Base-by-base conservation (phyloP, 805 yeast genomes). In the Candida quercuum region DNA sequence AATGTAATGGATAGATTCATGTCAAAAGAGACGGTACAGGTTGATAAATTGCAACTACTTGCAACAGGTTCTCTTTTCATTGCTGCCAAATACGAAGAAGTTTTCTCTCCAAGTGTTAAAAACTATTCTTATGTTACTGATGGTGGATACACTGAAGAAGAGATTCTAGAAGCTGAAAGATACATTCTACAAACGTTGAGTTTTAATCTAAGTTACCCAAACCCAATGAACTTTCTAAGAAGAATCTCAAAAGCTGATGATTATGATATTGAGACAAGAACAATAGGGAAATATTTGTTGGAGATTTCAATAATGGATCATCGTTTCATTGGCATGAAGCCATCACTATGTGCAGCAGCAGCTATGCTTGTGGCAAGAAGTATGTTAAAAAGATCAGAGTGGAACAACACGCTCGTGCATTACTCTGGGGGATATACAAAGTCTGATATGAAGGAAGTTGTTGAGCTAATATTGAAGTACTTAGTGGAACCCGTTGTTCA, bases 41-140 rank as follows among this genome's bases (percentile, higher is more conserved):
- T 88, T 41, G 87, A 81, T 52, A 77, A 84, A 60, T 62, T 89
- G 35, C 97, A 89, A 65, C 70, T 88, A 43, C 69, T 87, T 38
- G 96, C 96, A 5, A 84, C 93, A 1, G 86, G 95, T 1, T 72
- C 89, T 11, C 64, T 89, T 40, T 86, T 87, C 60, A 82, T 87
- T 43, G 95, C 96, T 28, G 94, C 96, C 13, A 88, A 88, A 61
- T 86, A 84, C 59, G 96, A 89, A 64, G 97, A 89, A 63, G 94
- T 89, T 20, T 83, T 80, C 56, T 72, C 87, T 10, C 97, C 96
- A 10, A 80, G 89, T 25, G 81, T 89, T 22, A 75, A 81, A 42
- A 85, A 86, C 59, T 89, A 86, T 57, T 85, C 95, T 3, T 84
- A 83, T 56, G 86, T 86, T 41, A 86, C 95, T 19, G 95, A 86